Base-by-base conservation (phyloP, 176 grass and related monocot genomes). In the Triticum timopheevii region DNA sequence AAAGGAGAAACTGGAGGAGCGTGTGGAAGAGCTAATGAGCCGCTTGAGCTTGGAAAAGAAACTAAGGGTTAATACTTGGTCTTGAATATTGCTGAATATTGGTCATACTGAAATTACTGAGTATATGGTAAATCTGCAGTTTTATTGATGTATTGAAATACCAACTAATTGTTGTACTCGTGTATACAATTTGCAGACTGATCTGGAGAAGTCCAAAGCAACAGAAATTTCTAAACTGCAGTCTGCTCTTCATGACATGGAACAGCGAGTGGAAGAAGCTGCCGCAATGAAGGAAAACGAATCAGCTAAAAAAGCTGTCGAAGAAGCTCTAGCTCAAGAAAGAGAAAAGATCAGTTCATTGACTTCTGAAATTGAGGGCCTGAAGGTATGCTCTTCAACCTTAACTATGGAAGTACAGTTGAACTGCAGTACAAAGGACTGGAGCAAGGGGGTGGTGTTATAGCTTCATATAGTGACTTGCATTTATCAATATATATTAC, bases 1-100 rank as follows among this genome's bases (percentile, higher is more conserved):
- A 17, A 95, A 95, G 69, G 91, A 95, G 86, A 95, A 95, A 85
- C 84, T 95, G 27, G 93, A 95, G 87, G 91, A 95, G 62, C 88
- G 89, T 65, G 93, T 95, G 24, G 93, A 95, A 62, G 93, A 95
- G 80, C 81, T 95, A 85, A 89, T 82, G 64, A 87, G 77, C 66
- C 71, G 86, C 13, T 82, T 95, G 36, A 82, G 71, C 22, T 50
- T 85, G 64, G 93, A 95, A 76, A 95, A 87, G 87, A 92, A 88
- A 87, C 50, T 85, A 80, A 90, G 93, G 85, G 93, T 94, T 27
- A 85, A 54, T 90, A 36, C 70, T 70, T 82, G 75, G 8, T 80
- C 79, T 89, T 81, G 44, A 65, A 49, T 82, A 52, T 76, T 76
- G 45, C 44, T 76, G 73, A 76, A 30, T 52, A 76, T 52, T 76